Conservation (phyloP, 371 early-diverging fungal genomes). For the Cokeromyces recurvatus region DNA sequence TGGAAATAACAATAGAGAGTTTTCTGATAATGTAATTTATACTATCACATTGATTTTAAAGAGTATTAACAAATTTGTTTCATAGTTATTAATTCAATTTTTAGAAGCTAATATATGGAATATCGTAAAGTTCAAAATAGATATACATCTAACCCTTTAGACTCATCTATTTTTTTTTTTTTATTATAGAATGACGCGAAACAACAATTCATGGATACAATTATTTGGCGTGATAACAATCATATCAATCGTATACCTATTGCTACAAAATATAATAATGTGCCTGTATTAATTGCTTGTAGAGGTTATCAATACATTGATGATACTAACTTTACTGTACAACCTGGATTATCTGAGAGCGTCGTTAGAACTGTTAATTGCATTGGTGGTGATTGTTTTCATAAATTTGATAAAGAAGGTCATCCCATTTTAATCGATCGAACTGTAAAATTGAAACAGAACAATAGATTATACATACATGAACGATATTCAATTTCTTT, state of each 20-base stretch:
- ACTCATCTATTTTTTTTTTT: no score
- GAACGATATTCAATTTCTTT: no score
- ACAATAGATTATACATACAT: no score
- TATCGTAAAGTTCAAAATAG: slow-evolving; percentile 9
- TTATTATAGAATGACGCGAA: slow-evolving; percentile 54
- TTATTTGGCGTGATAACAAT: slow-evolving; percentile 63
- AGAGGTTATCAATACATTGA: slow-evolving; percentile 62
- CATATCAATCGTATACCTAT: slow-evolving; percentile 64
- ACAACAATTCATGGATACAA: slow-evolving; percentile 58
- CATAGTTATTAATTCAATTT: slow-evolving; percentile 19
- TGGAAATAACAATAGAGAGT: no score
- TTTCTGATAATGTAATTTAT: no score
- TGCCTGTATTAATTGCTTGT: slow-evolving; percentile 62
- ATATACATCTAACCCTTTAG: no score
- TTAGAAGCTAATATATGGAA: slow-evolving; percentile 24
- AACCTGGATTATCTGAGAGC: slow-evolving; percentile 59
- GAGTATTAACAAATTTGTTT: neutral
- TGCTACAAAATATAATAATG: slow-evolving; percentile 54
- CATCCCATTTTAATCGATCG: slow-evolving; percentile 77
- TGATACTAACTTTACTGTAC: slow-evolving; percentile 59
- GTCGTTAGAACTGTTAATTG: slow-evolving; percentile 52
- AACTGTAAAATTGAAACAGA: slow-evolving; percentile 50
- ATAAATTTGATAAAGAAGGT: slow-evolving; percentile 78
- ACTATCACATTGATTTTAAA: neutral
- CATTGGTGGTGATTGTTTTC: slow-evolving; percentile 76